Evolutionary conservation across 805 yeast genomes (phyloP).

Genomic region (Spathaspora hagerdaliae): DNA sequence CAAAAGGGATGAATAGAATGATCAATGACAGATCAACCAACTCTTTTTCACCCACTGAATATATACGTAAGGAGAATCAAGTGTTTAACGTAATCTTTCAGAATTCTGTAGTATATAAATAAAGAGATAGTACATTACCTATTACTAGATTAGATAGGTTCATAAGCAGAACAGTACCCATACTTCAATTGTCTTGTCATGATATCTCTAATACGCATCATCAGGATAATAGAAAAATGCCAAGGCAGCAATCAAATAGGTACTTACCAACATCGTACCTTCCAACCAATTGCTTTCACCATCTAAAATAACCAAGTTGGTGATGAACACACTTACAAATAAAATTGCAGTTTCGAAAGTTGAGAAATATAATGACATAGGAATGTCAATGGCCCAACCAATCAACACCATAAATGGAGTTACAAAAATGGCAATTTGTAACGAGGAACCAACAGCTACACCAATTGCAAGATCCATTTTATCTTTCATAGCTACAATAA

Average conservation of each 20-base stretch:
- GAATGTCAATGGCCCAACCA: slow-evolving; percentile 90
- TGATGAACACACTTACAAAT: slow-evolving; percentile 83
- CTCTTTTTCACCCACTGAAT: no score
- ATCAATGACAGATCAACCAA: no score
- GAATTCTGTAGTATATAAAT: no score
- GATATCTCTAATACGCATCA: slow-evolving; percentile 5
- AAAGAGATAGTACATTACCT: no score
- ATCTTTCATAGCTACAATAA: slow-evolving; percentile 89
- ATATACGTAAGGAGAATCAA: no score
- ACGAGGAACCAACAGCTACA: slow-evolving; percentile 93
- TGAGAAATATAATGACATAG: slow-evolving; percentile 89
- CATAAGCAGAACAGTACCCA: no score
- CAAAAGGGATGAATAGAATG: no score
- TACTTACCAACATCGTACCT: slow-evolving; percentile 87
- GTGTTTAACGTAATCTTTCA: no score
- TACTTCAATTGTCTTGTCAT: no score
- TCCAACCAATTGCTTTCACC: slow-evolving; percentile 97
- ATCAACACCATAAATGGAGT: slow-evolving; percentile 92
- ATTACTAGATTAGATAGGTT: no score
- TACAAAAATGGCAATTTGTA: slow-evolving; percentile 92
- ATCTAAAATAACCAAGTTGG: slow-evolving; percentile 83
- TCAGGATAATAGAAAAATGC: slow-evolving; percentile 91
- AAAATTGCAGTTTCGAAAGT: slow-evolving; percentile 91
- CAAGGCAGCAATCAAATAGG: slow-evolving; percentile 81
- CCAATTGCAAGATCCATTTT: slow-evolving; percentile 97